Evolutionary conservation across 768 basidiomycete species (phyloP), one percentile per base, ranked within the genome.

Genomic region (Boletus subcaerulescens): DNA sequence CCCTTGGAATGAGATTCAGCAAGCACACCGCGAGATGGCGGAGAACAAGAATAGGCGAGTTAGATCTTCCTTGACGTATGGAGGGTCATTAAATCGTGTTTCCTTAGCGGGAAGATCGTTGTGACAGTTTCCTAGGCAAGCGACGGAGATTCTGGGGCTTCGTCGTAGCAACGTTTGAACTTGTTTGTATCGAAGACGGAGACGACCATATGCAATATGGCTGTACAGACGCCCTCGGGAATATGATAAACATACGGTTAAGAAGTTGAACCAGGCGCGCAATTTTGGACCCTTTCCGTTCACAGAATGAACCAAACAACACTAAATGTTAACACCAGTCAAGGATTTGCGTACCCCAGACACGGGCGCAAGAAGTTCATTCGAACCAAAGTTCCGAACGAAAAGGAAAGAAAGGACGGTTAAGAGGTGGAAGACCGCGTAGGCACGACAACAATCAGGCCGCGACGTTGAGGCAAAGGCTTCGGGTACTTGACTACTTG

Each of bases 1-100:
- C 72, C 77, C 83, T 2, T 93, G 89, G 91, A 78, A 79, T 13
- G 77, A 90, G 48, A 90, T 96, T 48, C 82, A 83, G 62, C 80
- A 81, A 31, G 93, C 93, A 3, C 91, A 93, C 58, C 76, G 78
- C 56, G 91, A 91, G 71, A 93, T 98, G 87, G 84, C 89, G 67
- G 83, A 75, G 53, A 87, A 93, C 64, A 79, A 75, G 70, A 86
- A 81, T 60, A 77, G 72, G 71, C 67, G 48, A 67, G 76, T 46
- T 46, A 39, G 36, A 48, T 48, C 49, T 50, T 51, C 3, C 31
- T 26, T 43, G 55, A 51, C 1, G 43, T 40, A 50, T 36, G 22
- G 44, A 54, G 22, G 17, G 22, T 22, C 7, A 29, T 26, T 17
- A 36, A 45, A 14, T 20, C 48, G 42, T 48, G 15, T 24, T 45